Evolutionary conservation across 202 grass and related monocot species (phyloP), one percentile per base, ranked within the genome.

Genomic region (Eragrostis tef): DNA sequence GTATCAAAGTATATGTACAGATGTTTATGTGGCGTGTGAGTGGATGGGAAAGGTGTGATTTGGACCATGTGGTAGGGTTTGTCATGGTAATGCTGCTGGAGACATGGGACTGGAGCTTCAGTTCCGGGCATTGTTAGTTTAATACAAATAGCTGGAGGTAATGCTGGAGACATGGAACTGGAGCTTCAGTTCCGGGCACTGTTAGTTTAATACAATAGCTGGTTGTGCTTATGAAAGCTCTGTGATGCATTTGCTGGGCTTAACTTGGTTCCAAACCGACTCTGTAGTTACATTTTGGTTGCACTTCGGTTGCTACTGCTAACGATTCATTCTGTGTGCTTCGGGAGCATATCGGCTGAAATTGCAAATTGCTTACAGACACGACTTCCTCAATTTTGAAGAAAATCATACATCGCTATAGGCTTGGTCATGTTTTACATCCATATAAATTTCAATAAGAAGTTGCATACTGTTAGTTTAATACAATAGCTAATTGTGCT

Each of bases 21-120:
- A 14, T 65, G 16, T 51, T 20, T 78, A 27, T 64, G 42, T 15
- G 54, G 17, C 22, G 12, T 24, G 56, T 62, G 14, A 12, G 15
- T 64, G 22, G 42, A 56, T 80, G 70, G 44, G 57, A 71, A n/a
- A 56, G 25, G 46, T 34, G 15, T 44, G 29, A 66, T 51, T 86
- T 69, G 50, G 63, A 73, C 39, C 24, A 36, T 68, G 53, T 51
- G n/a, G 42, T 4, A 26, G 22, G 25, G 12, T 68, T 24, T 39
- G 4, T 34, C 20, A 56, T 13, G 57, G 57, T 60, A 22, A 31
- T 72, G 69, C 13, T 72, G 69, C 13, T 59, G 81, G 50, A 68
- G 72, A 50, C 7, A 16, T 74, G 27, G 70, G 58, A 25, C 34
- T 66, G 21, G 52, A 67, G 34, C 36, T 65, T 45, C 70, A 17